Conservation (phyloP, 106 monocot genomes). For the Dendrobium nobile region DNA sequence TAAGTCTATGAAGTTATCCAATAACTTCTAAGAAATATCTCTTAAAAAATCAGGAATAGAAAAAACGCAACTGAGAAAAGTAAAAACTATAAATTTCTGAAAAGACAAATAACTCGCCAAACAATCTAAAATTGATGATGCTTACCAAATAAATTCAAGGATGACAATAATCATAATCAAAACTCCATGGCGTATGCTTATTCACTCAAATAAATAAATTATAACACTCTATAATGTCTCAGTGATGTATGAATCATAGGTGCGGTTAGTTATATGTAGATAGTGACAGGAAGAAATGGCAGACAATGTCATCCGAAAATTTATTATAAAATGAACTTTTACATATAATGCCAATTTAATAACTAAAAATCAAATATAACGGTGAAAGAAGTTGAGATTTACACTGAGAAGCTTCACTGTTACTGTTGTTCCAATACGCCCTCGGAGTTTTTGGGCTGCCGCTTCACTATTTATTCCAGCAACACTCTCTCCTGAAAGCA, state of each 20-base stretch:
- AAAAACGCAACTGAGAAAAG: too few relatives aligned
- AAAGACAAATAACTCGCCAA: neutral
- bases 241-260: neutral
- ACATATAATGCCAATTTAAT: too few relatives aligned
- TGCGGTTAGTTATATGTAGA: neutral
- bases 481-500: constrained; percentile 57
- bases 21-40: too few relatives aligned
- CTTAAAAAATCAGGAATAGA: neutral
- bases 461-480: constrained; percentile 63
- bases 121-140: neutral
- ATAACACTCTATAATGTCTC: neutral
- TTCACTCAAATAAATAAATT: neutral
- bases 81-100: neutral
- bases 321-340: neutral
- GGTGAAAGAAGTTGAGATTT: constrained; percentile 8
- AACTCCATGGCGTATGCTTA: too few relatives aligned
- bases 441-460: constrained; percentile 83
- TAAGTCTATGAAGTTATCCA: too few relatives aligned
- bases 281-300: neutral
- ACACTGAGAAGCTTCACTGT: constrained; percentile 70
- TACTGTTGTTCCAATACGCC: constrained; percentile 80
- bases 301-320: neutral
- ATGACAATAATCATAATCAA: neutral
- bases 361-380: neutral
- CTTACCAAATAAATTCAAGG: neutral